These are phyloP conservation scores for Hyphodiscus hymeniophilus DNA, from an alignment of 495 filamentous ascomycete species.

Conservation along the genomic window DNA sequence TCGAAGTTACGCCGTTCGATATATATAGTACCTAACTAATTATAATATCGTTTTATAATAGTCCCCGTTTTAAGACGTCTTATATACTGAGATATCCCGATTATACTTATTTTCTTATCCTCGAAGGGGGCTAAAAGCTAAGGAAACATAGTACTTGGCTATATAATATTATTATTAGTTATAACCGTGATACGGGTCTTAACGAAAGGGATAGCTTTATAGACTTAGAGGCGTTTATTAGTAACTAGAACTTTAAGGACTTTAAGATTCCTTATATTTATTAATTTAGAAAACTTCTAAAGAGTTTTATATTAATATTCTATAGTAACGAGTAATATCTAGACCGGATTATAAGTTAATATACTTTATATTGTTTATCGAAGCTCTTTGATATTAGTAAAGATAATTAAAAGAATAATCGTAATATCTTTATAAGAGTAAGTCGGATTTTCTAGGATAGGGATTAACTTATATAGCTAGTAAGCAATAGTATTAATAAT, in stretches of 20 bases:
- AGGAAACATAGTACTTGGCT: constrained; percentile 62
- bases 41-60: constrained; percentile 53
- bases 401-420: constrained; percentile 48
- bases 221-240: constrained; percentile 82
- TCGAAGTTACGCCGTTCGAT: constrained; percentile 79
- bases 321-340: constrained; percentile 44
- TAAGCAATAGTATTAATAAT: constrained; percentile 57
- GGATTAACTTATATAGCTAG: constrained; percentile 53
- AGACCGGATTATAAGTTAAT: constrained; percentile 35
- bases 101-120: constrained; percentile 62
- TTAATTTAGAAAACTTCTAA: constrained; percentile 29
- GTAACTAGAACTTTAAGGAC: constrained; percentile 45
- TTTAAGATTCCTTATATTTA: constrained; percentile 37
- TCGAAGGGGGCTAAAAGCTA: constrained; percentile 83
- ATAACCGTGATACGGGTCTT: constrained; percentile 65
- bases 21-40: constrained; percentile 70
- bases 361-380: constrained; percentile 40
- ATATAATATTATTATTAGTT: constrained; percentile 77
- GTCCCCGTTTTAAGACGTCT: constrained; percentile 47
- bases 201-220: constrained; percentile 65
- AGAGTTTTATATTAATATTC: constrained; percentile 35
- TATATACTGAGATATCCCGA: constrained; percentile 72
- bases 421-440: constrained; percentile 61
- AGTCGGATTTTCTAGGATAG: constrained; percentile 36
- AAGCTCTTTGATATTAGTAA: constrained; percentile 41